Base-by-base conservation (phyloP, 768 basidiomycete species). In the Astraeus odoratus region DNA sequence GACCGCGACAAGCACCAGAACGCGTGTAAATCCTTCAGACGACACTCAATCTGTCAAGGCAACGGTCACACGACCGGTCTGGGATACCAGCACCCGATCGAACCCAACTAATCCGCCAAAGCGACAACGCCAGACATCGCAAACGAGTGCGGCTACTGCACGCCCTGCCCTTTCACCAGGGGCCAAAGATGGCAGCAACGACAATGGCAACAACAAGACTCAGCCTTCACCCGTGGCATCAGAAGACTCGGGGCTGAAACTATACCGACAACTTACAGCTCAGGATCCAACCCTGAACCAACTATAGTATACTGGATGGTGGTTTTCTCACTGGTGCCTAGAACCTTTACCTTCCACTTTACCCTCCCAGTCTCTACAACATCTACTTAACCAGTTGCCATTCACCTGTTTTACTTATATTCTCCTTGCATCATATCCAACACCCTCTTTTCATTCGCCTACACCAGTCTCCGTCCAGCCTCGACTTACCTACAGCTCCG, bases 241-340 rank as follows among this genome's bases (percentile, higher is more conserved):
- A 40, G 63, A 64, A 49, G 88, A 90, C 61, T 91, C 88, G 42
- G 86, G 84, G 51, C 85, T 91, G 51, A 86, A 83, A 52, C 64
- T 91, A 59, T 87, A 89, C 69, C 81, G 85, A 50, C 83, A 86
- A 64, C 78, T 90, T 63, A 72, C 89, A 57, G 81, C 79, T 42
- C 77, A 86, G 51, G 83, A 89, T 57, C 81, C 80, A 33, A 78
- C 81, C 50, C 68, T 89, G 61, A 76, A 74, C 54, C 64, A 66
- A 46, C 60, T 43, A 31, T 30, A 47, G 61, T 48, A 29, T 51
- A 44, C 36, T 27, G 34, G 41, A 41, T 22, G 15, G 43, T 51
- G 40, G 16, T 35, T 44, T 20, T 42, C 42, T 50, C 42, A 23
- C 36, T 43, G 36, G 27, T 45, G 35, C 29, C 51, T 57, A 57